Percentiles rank a stretch among this genome's conserved stretches.
Evolutionary conservation across 768 basidiomycete genomes (phyloP).

Genomic region (Udeniomyces megalosporus): DNA sequence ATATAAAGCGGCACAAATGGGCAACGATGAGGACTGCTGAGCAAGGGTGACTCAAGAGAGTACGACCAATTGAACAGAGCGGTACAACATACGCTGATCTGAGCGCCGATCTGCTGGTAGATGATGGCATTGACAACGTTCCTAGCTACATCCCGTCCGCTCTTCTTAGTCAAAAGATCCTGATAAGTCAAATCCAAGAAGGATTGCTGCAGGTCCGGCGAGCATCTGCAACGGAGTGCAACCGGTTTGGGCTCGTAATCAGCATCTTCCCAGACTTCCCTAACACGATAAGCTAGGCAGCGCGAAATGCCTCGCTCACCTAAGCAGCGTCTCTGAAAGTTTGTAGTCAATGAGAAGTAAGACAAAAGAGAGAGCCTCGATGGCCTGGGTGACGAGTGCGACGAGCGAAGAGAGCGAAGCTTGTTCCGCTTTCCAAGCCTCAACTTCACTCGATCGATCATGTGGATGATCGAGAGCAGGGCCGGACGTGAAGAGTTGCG

Average conservation of each 20-base stretch:
- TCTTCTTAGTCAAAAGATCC: constrained; percentile 65
- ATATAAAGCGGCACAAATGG: background rate
- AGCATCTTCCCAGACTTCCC: no score
- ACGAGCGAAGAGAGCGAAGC: constrained; percentile 22
- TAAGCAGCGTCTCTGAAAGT: constrained; percentile 63
- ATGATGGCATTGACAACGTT: constrained; percentile 88
- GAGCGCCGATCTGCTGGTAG: constrained; percentile 93
- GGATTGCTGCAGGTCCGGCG: constrained; percentile 50
- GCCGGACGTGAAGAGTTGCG: constrained; percentile 53
- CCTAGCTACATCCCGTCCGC: constrained; percentile 74
- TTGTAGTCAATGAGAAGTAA: constrained; percentile 82
- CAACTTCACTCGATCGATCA: background rate
- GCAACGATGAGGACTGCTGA: background rate
- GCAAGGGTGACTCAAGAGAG: background rate
- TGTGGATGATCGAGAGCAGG: background rate
- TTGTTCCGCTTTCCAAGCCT: constrained; percentile 29
- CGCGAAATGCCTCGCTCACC: constrained; percentile 38
- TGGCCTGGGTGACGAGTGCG: constrained; percentile 58
- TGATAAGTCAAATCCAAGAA: constrained; percentile 63
- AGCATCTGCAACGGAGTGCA: constrained; percentile 40
- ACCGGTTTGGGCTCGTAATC: constrained; percentile 8
- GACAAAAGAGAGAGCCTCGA: constrained; percentile 88
- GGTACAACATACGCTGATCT: constrained; percentile 69
- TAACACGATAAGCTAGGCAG: background rate
- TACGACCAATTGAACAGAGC: no score